Percentiles rank a stretch among this genome's conserved stretches.
phyloP scores from a whole-genome alignment of 179 eudicot species.

The Silene vulgaris region DNA sequence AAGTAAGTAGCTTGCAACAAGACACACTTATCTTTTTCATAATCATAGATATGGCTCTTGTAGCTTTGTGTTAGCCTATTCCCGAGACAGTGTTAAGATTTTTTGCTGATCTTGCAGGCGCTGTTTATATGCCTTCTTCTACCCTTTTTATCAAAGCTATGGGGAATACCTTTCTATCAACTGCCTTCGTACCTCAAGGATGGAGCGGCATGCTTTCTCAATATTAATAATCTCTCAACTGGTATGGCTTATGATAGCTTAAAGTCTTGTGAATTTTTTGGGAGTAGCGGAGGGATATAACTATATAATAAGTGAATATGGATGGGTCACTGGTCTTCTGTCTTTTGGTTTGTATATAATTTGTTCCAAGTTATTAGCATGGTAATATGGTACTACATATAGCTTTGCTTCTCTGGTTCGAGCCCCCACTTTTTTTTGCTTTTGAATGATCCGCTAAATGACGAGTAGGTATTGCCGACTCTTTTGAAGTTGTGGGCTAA shows the following conservation, averaged over 20 bases:
- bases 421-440: neutral
- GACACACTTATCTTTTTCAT: neutral
- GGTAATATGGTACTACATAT: neutral
- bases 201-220: slow-evolving; percentile 95
- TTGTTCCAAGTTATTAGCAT: neutral
- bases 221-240: slow-evolving; percentile 53
- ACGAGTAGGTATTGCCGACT: neutral
- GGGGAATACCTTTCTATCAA: slow-evolving; percentile 91
- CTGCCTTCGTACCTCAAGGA: slow-evolving; percentile 76
- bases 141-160: slow-evolving; percentile 82
- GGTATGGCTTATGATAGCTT: slow-evolving; percentile 34
- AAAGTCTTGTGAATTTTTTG: neutral
- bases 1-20: slow-evolving; percentile 42
- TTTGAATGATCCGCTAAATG: neutral
- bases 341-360: neutral
- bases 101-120: slow-evolving; percentile 48
- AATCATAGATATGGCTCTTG: neutral
- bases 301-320: neutral
- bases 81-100: neutral
- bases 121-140: slow-evolving; percentile 84
- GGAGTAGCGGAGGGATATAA: neutral
- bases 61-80: slow-evolving; percentile 11
- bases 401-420: neutral
- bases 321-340: neutral
- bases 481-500: neutral